These are phyloP conservation scores for Zygosaccharomyces rouxii DNA, from an alignment of 805 yeast species.

Conservation along the genomic window DNA sequence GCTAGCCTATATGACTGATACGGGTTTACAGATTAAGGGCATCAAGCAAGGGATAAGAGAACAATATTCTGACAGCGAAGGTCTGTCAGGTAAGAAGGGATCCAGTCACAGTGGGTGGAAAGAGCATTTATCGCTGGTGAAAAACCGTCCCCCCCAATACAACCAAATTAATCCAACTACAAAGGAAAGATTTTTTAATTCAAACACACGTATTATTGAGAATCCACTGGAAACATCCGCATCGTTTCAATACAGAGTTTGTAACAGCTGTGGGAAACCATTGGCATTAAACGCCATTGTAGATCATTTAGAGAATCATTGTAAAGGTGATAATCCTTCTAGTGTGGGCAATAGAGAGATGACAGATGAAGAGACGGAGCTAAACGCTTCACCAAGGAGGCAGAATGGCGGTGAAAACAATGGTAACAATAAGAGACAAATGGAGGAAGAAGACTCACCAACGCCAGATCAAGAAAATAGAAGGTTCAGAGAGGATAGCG, in stretches of 20 bases:
- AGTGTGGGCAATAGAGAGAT: conserved; percentile 10
- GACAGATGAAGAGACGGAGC: conserved; percentile 13
- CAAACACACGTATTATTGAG: conserved; percentile 22
- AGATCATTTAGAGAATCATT: conserved; percentile 31
- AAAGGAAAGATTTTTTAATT: conserved; percentile 21
- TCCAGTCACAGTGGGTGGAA: conserved; percentile 22
- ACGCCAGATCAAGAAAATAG: conserved; percentile 19
- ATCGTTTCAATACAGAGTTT: conserved; percentile 26
- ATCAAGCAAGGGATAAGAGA: conserved; percentile 15
- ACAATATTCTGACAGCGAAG: conserved; percentile 9
- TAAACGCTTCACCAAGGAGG: conserved; percentile 11
- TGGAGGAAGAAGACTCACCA: conserved; percentile 19
- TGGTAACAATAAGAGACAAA: conserved; percentile 19
- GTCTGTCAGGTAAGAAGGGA: conserved; percentile 3
- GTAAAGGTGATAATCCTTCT: conserved; percentile 18
- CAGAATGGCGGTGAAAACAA: conserved; percentile 12
- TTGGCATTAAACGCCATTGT: conserved; percentile 23
- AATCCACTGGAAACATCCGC: conserved; percentile 19
- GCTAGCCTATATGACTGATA: conserved; percentile 15
- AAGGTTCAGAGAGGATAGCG: conserved; percentile 12
- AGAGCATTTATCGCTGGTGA: conserved; percentile 18
- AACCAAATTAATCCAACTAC: conserved; percentile 13
- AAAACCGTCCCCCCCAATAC: conserved; percentile 17
- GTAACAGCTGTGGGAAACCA: conserved; percentile 34
- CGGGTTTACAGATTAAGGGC: conserved; percentile 14